Evolutionary conservation across 306 rosid genomes (phyloP).

Genomic region (Mimosa pudica): DNA sequence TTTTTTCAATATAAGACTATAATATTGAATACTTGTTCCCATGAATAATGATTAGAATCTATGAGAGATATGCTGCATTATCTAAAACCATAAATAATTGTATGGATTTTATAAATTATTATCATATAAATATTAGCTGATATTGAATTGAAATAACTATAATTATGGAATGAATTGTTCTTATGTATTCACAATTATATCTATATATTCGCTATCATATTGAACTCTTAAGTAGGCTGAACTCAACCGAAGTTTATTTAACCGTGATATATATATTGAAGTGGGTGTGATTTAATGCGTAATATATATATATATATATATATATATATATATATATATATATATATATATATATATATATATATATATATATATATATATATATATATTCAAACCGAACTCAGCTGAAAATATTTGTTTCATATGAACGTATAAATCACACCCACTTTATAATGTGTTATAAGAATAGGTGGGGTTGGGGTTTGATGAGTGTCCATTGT

Average conservation of each 20-base stretch:
- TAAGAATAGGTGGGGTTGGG: neutral
- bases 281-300: neutral
- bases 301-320: too few species aligned
- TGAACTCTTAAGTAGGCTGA: neutral
- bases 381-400: neutral
- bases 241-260: neutral
- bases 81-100: neutral
- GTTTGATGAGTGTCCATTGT: constrained; percentile 12
- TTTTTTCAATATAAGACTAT: neutral
- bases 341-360: too few species aligned
- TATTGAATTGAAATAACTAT: neutral
- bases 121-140: neutral
- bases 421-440: neutral
- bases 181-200: neutral
- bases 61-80: neutral
- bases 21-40: neutral
- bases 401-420: neutral
- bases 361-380: too few species aligned
- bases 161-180: neutral
- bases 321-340: too few species aligned
- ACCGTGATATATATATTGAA: neutral
- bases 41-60: neutral
- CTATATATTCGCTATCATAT: neutral
- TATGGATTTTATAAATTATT: neutral
- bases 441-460: neutral